Percentiles rank a stretch among this genome's conserved stretches.
Evolutionary conservation across 805 yeast species (phyloP).

Genomic region (Candida multigemmis): DNA sequence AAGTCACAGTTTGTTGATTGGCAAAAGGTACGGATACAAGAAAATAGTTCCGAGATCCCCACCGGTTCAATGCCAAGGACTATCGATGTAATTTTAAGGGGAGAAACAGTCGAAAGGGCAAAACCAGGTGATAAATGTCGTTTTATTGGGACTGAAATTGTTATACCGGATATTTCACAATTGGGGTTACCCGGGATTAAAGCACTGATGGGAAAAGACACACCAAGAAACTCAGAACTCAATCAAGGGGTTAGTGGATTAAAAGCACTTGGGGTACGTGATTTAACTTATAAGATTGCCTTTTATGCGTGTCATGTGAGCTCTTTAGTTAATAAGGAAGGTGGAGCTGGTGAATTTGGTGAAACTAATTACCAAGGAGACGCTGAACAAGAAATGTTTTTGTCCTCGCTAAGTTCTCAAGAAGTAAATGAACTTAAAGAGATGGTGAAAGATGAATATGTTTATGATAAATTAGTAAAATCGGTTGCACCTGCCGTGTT

Average conservation of each 20-base stretch:
- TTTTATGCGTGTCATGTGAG: conserved; percentile 87
- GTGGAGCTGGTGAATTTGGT: conserved; percentile 12
- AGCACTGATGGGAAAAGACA: conserved; percentile 70
- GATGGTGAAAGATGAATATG: conserved; percentile 84
- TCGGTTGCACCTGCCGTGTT: conserved; percentile 94
- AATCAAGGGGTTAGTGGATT: conserved; percentile 85
- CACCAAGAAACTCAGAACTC: conserved; percentile 56
- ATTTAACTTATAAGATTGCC: conserved; percentile 83
- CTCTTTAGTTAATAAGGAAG: conserved; percentile 39
- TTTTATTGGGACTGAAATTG: conserved; percentile 92
- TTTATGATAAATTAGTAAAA: conserved; percentile 74
- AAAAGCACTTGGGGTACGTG: conserved; percentile 87
- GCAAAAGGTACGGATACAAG: conserved; percentile 95
- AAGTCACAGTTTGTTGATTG: conserved; percentile 90
- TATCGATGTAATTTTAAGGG: conserved; percentile 82
- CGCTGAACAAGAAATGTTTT: conserved; percentile 71
- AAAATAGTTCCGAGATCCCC: conserved; percentile 93
- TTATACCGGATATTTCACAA: conserved; percentile 89
- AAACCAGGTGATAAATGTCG: conserved; percentile 95
- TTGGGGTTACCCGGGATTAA: conserved; percentile 92
- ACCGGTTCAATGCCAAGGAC: conserved; percentile 99
- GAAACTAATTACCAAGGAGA: conserved; percentile 33
- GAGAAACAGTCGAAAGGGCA: conserved; percentile 91
- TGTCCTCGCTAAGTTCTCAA: conserved; percentile 67
- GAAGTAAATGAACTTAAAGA: conserved; percentile 79